Percentiles rank a stretch among this genome's conserved stretches.
Conservation (phyloP, 1,139 yeast species). For the Nematodospora anomalae region DNA sequence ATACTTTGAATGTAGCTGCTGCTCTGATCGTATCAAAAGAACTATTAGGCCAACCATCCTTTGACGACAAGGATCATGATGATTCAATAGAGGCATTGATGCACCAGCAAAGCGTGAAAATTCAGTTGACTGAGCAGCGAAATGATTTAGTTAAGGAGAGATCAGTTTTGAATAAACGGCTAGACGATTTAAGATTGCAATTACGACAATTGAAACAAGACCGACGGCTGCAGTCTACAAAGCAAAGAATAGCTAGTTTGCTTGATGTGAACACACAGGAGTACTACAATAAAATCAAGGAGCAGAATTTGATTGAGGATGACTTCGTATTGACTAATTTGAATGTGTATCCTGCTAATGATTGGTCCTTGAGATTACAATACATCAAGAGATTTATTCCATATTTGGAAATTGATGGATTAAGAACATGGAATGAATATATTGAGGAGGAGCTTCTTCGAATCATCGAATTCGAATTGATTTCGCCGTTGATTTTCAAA, state of each 20-base stretch:
- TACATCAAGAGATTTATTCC: conserved; percentile 31
- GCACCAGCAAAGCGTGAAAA: conserved; percentile 22
- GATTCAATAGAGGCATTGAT: conserved; percentile 12
- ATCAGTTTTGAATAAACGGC: conserved; percentile 17
- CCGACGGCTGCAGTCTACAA: conserved; percentile 16
- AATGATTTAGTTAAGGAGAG: conserved; percentile 24
- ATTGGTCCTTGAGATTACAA: conserved; percentile 34
- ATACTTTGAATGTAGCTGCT: conserved; percentile 2
- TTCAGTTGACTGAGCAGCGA: conserved; percentile 21
- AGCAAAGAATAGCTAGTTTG: conserved; percentile 22
- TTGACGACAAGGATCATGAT: neutral
- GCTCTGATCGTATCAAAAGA: conserved; percentile 2
- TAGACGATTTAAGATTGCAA: conserved; percentile 23
- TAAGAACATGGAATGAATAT: conserved; percentile 17
- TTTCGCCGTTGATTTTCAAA: conserved; percentile 26
- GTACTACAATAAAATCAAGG: conserved; percentile 13
- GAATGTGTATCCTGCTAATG: conserved; percentile 37
- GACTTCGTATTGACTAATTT: conserved; percentile 23
- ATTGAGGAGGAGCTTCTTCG: conserved; percentile 17
- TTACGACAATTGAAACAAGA: conserved; percentile 19
- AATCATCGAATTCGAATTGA: conserved; percentile 22
- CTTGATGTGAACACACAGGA: conserved; percentile 26
- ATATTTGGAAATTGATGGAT: conserved; percentile 23
- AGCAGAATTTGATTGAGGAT: conserved; percentile 22
- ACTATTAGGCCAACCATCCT: neutral